These are phyloP conservation scores for Phytophthora cactorum DNA, from an alignment of 352 stramenopile genomes.

Conservation along the genomic window DNA sequence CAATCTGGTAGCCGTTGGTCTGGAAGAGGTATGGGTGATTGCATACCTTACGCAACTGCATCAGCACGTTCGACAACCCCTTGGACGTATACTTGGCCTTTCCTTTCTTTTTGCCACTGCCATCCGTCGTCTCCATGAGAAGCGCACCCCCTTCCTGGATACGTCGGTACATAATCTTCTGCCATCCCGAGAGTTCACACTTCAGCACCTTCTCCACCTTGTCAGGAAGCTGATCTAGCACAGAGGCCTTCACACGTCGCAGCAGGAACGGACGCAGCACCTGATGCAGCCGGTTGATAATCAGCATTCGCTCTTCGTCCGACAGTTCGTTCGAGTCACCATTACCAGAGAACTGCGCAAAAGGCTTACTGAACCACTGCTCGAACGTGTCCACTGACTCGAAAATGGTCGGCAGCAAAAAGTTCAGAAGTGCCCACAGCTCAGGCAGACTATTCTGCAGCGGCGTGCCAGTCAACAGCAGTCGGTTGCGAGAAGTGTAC, in stretches of 20 bases:
- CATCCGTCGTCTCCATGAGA: slow-evolving; percentile 78
- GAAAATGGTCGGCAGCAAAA: slow-evolving; percentile 93
- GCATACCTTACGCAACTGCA: slow-evolving; percentile 90
- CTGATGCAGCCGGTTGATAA: slow-evolving; percentile 89
- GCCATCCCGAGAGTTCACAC: slow-evolving; percentile 87
- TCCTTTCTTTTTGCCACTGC: slow-evolving; percentile 65
- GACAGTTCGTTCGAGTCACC: slow-evolving; percentile 85
- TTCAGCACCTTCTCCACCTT: slow-evolving; percentile 90
- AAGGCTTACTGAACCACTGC: slow-evolving; percentile 91
- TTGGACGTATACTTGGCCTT: slow-evolving; percentile 89
- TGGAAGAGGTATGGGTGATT: slow-evolving; percentile 92
- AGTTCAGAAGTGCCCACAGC: slow-evolving; percentile 93
- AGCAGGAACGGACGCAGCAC: slow-evolving; percentile 87
- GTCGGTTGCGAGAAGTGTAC: slow-evolving; percentile 86
- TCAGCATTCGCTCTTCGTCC: slow-evolving; percentile 90
- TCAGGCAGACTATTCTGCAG: slow-evolving; percentile 98
- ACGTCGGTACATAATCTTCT: slow-evolving; percentile 89
- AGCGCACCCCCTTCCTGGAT: slow-evolving; percentile 89
- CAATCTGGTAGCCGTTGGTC: slow-evolving; percentile 82
- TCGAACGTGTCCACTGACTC: slow-evolving; percentile 91
- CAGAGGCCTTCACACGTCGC: slow-evolving; percentile 86
- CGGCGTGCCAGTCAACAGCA: slow-evolving; percentile 98
- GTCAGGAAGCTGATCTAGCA: slow-evolving; percentile 86
- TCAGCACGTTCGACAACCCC: slow-evolving; percentile 87
- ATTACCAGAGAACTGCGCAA: slow-evolving; percentile 79